phyloP scores from a whole-genome alignment of 164 flowering plant species.

The Kalanchoe fedtschenkoi region DNA sequence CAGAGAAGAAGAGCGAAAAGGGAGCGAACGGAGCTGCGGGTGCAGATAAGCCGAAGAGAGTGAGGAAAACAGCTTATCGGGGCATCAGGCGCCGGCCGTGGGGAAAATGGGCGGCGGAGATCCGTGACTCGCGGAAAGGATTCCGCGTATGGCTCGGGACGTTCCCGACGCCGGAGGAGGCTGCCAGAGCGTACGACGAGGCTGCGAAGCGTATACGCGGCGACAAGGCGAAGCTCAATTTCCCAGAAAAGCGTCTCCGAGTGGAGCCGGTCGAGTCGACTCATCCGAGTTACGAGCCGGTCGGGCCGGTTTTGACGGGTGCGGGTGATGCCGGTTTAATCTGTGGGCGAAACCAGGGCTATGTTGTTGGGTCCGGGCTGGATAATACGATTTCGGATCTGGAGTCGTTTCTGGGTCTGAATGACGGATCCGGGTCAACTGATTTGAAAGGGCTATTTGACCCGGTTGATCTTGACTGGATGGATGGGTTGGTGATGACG shows the following conservation, averaged over 20 bases:
- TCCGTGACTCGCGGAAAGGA: constrained; percentile 8
- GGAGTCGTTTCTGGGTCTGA: constrained; percentile 7
- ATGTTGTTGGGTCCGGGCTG: neutral
- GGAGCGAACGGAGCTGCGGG: too few species aligned
- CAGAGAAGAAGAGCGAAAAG: neutral
- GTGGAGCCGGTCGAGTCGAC: neutral
- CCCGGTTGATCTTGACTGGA: too few species aligned
- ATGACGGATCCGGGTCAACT: neutral
- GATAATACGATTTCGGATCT: neutral
- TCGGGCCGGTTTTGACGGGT: too few species aligned
- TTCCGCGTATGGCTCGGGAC: constrained; percentile 9
- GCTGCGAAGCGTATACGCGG: constrained; percentile 9
- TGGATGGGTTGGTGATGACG: too few species aligned
- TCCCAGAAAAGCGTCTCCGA: neutral
- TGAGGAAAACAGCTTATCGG: neutral
- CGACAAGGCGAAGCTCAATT: constrained; percentile 6
- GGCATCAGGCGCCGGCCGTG: constrained; percentile 8
- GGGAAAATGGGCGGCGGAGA: constrained; percentile 10
- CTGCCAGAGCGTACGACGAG: constrained; percentile 7
- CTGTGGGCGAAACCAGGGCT: neutral
- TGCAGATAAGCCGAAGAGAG: constrained; percentile 1
- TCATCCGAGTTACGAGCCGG: neutral
- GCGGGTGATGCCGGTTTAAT: neutral
- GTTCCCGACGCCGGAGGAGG: neutral
- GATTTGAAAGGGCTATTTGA: too few species aligned